Conservation (phyloP, 306 rosid genomes). For the Prosopis cineraria region DNA sequence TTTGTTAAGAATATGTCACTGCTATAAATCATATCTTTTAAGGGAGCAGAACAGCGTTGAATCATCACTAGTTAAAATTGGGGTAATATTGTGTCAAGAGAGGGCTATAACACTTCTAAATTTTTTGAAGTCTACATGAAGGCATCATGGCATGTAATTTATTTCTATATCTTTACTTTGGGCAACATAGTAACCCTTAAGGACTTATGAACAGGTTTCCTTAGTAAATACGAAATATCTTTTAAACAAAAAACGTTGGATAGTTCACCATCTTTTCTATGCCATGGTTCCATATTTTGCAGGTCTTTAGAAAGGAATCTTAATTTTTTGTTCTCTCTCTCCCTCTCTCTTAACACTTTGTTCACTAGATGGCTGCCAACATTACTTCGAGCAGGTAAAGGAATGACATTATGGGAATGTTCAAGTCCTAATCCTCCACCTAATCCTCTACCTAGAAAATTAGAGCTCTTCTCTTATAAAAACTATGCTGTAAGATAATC, state of each 20-base stretch:
- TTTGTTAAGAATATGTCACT: background rate
- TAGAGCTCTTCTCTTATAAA: slow-evolving; percentile 90
- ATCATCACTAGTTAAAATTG: slow-evolving; percentile 20
- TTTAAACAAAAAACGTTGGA: background rate
- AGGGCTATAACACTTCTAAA: background rate
- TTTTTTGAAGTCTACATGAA: background rate
- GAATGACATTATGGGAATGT: slow-evolving; percentile 84
- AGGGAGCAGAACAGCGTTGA: slow-evolving; percentile 20
- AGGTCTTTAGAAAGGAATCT: slow-evolving; percentile 8
- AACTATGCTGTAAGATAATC: slow-evolving; percentile 64
- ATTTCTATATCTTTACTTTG: slow-evolving; percentile 18
- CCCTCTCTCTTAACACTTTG: slow-evolving; percentile 57
- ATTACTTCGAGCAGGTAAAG: slow-evolving; percentile 84
- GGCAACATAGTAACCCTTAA: background rate
- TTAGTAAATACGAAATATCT: background rate
- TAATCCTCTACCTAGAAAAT: slow-evolving; percentile 59
- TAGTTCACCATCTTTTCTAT: background rate
- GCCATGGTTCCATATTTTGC: slow-evolving; percentile 17
- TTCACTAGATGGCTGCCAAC: slow-evolving; percentile 95
- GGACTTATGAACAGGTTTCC: background rate
- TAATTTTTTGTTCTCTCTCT: slow-evolving; percentile 14
- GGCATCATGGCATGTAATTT: slow-evolving; percentile 1
- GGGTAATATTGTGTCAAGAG: background rate
- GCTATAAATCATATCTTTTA: slow-evolving; percentile 10
- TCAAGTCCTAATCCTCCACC: slow-evolving; percentile 60